Percentiles rank a stretch among this genome's conserved stretches.
These are phyloP conservation scores for Stipa capillata DNA, from an alignment of 176 grass and related monocot genomes.

Conservation along the genomic window DNA sequence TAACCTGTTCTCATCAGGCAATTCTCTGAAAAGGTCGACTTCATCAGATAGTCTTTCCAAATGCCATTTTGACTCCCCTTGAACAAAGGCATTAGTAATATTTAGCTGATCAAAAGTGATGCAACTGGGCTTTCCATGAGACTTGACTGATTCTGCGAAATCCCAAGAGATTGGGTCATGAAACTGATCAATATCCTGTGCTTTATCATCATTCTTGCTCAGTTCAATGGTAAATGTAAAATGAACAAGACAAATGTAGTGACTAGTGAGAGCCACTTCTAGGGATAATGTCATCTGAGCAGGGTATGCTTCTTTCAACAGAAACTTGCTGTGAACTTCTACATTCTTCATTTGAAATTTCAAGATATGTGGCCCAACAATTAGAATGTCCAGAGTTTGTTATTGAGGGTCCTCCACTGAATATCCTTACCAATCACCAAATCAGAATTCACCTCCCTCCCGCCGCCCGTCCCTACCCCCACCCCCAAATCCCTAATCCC, in stretches of 20 bases:
- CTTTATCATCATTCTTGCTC: neutral
- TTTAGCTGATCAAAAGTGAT: constrained; percentile 39
- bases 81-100: constrained; percentile 4
- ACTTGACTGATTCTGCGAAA: constrained; percentile 22
- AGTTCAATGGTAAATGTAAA: constrained; percentile 58
- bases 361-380: constrained; percentile 57
- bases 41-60: constrained; percentile 66
- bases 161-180: constrained; percentile 56
- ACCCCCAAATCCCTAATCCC: too few species aligned
- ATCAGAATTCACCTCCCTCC: constrained; percentile 49
- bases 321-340: constrained; percentile 23
- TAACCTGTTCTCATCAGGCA: constrained; percentile 73
- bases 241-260: constrained; percentile 20
- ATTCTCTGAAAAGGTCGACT: constrained; percentile 71
- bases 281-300: constrained; percentile 41
- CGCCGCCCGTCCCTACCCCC: too few species aligned
- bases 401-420: constrained; percentile 47
- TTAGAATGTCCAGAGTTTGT: constrained; percentile 57
- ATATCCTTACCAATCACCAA: constrained; percentile 40
- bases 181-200: constrained; percentile 16
- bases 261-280: constrained; percentile 42
- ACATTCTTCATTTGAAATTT: constrained; percentile 41
- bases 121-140: constrained; percentile 9
- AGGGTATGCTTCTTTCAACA: constrained; percentile 47
- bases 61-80: constrained; percentile 56